A percentile compares a stretch with the other conserved stretches of the same genome.
phyloP scores from a whole-genome alignment of 768 basidiomycete genomes.

The Phlegmacium glaucopus region DNA sequence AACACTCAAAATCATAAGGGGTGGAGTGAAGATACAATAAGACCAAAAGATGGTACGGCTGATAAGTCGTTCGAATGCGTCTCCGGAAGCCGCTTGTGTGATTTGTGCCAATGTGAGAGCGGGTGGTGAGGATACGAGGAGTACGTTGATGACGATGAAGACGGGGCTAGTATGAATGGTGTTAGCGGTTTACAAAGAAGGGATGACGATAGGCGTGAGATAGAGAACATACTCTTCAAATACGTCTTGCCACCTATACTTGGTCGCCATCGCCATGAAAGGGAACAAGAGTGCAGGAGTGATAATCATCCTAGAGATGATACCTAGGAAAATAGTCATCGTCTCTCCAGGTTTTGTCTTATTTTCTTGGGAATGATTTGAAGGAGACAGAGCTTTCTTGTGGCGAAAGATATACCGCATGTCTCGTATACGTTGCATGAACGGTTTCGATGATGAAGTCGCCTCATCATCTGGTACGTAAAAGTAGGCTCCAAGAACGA shows the following conservation, averaged over 20 bases:
- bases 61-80: slow-evolving; percentile 89
- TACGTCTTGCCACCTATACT: slow-evolving; percentile 53
- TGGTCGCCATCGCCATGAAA: slow-evolving; percentile 61
- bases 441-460: background rate
- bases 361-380: slow-evolving; percentile 5
- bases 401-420: no score
- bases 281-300: slow-evolving; percentile 80
- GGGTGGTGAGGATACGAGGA: slow-evolving; percentile 84
- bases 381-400: background rate
- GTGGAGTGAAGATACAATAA: slow-evolving; percentile 52
- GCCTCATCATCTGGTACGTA: slow-evolving; percentile 38
- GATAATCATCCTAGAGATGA: slow-evolving; percentile 84
- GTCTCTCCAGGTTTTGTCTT: slow-evolving; percentile 61
- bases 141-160: slow-evolving; percentile 80
- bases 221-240: slow-evolving; percentile 69
- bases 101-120: slow-evolving; percentile 64
- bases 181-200: no score
- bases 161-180: slow-evolving; percentile 79
- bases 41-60: slow-evolving; percentile 30
- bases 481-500: slow-evolving; percentile 94
- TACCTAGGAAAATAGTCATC: slow-evolving; percentile 77
- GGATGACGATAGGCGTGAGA: no score
- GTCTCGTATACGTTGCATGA: background rate
- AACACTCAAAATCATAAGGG: slow-evolving; percentile 72
- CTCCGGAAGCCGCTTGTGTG: slow-evolving; percentile 79